A percentile compares a stretch with the other conserved stretches of the same genome.
These are phyloP conservation scores for Cystobasidium sp. DNA, from an alignment of 1,284 basidiomycete species.

Conservation along the genomic window DNA sequence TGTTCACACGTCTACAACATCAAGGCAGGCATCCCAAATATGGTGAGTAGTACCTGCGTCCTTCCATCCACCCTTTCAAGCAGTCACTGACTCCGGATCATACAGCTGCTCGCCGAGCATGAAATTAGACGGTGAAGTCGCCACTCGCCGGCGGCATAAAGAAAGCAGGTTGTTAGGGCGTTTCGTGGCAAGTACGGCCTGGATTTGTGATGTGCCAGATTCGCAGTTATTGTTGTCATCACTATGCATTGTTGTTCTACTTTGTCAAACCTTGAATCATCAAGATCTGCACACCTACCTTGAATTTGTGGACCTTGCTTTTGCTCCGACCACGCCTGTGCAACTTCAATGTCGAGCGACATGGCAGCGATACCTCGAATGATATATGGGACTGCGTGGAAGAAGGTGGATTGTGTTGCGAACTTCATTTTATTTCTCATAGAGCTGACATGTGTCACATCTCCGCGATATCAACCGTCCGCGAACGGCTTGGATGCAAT, in stretches of 20 bases:
- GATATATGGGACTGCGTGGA: slow-evolving; percentile 73
- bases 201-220: not conserved
- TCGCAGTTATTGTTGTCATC: slow-evolving; percentile 8
- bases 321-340: no score
- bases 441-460: slow-evolving; percentile 5
- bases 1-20: slow-evolving; percentile 90
- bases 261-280: not conserved
- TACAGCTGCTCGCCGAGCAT: slow-evolving; percentile 83
- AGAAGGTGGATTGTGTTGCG: slow-evolving; percentile 19
- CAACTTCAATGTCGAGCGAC: not conserved
- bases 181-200: not conserved
- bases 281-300: not conserved
- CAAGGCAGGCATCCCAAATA: slow-evolving; percentile 94
- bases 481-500: not conserved
- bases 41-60: slow-evolving; percentile 66
- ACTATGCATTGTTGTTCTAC: not conserved
- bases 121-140: slow-evolving; percentile 64
- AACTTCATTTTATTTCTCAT: not conserved
- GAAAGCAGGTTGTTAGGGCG: not conserved
- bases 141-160: not conserved
- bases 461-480: slow-evolving; percentile 51
- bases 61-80: not conserved
- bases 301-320: no score
- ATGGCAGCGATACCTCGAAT: slow-evolving; percentile 55
- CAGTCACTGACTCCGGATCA: not conserved